Base-by-base conservation (phyloP, 148 eudicot genomes). In the Polygonum maritimum region DNA sequence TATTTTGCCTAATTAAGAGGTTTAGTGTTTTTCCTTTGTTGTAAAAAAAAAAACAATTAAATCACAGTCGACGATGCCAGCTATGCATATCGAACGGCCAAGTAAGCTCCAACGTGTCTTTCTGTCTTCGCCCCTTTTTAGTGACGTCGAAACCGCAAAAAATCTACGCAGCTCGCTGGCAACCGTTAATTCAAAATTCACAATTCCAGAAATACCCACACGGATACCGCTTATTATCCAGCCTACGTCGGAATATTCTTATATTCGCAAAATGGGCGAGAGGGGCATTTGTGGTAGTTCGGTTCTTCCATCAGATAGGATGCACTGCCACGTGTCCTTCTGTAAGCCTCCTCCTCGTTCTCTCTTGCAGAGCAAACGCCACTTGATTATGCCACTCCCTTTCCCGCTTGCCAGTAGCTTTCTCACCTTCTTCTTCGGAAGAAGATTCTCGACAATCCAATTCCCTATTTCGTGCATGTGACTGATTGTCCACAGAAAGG, bases 261-360 rank as follows among this genome's bases (percentile, higher is more conserved):
- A 60, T 60, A 60, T 60, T 60, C 65, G 38, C 13, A 7, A 57
- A 5, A 33, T 5, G 8, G 71, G 2, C 19, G 14, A 36, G 71
- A 67, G 71, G 71, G 71, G 71, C 21, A 67, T 36, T 67, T 67
- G 71, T 36, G 71, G 71, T 67, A 67, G 9, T 67, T 33, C 0
- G 38, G 41, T 36, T 67, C 36, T 65, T 65, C 71, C 71, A 65
- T 67, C 16, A 36, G 71, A 67, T 67, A 67, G 71, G 45, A 67
- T 67, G 71, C 36, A 35, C 44, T 67, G 71, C 71, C 71, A 67
- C 75, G 75, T 21, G 75, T 72, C 75, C 5, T 48, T n/a, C 36
- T 72, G 18, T 45, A 51, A 72, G 48, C 74, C 74, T 45, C 49
- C 74, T 44, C 47, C 31, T 26, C 31, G 31, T 26, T 47, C 74